Evolutionary conservation across 106 monocot genomes (phyloP), one percentile per base, ranked within the genome.

Genomic region (Xerophyta viscosa): DNA sequence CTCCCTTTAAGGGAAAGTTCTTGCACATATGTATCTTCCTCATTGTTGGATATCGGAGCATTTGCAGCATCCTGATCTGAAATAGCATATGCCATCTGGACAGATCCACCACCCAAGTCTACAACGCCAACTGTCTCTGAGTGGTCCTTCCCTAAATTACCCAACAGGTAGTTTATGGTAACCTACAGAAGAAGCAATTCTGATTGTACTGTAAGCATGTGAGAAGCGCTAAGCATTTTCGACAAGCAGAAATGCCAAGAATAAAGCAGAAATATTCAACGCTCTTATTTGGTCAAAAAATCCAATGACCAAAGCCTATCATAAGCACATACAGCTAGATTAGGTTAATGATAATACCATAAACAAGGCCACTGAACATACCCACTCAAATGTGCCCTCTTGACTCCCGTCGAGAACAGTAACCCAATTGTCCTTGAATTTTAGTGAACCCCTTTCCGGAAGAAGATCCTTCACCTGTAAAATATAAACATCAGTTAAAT

Each of bases 381-480:
- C 92, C 92, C 92, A 92, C 53, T 92, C 73, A 61, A 71, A 92
- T 67, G 92, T 79, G 3, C 87, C 92, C 70, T 87, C 92, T 56
- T 87, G 87, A 47, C 74, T 74, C 71, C 92, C 92, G 71, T 92
- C 87, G 39, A 92, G 87, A 56, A 92, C 92, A 67, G 77, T 68
- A 12, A 87, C 80, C 87, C 83, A 82, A 62, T 87, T 83, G 28
- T 57, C 56, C 50, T 83, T 60, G 42, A 56, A 80, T 56, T 83
- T 92, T 9, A 92, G 54, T 18, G 83, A 87, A 48, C 80, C 83
- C 58, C 74, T 83, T 5, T 77, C 71, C 20, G 62, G 67, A 52
- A 87, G 65, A 20, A 92, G 74, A 83, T 77, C 62, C 66, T 66
- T 77, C 22, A 92, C 92, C 92, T 92, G 74, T 37, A 65, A 27